Base-by-base conservation (phyloP, 371 early-diverging fungal species). In the Lichtheimia ornata region DNA sequence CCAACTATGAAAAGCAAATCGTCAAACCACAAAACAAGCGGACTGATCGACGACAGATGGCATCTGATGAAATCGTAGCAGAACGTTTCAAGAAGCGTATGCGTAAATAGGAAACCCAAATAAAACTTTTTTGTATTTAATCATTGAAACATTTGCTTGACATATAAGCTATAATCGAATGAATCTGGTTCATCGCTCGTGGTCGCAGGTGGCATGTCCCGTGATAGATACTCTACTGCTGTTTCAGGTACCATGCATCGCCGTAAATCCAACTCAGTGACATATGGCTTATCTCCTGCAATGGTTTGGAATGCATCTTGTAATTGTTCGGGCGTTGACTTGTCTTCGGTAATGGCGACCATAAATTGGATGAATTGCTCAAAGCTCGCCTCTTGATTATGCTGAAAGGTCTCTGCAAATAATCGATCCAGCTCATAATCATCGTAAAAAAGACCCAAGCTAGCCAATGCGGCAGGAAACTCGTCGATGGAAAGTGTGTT, bases 301-400 rank as follows among this genome's bases (percentile, higher is more conserved):
- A 96, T 84, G 18, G 90, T 85, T 51, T 84, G 78, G 87, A 97
- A 97, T 20, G 97, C 88, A 56, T 90, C 87, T 25, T 77, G 76
- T 11, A 97, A 77, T 74, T 97, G 96, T 52, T 92, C 94, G 1
- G 94, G 91, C 5, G 91, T 88, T 2, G 94, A 90, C 63, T 92
- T 88, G 73, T 97, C 97, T 77, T 97, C 97, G 22, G 93, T 93
- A 3, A 94, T 84, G 35, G 85, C 84, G 4, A 91, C 87, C 90
- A 96, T 88, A 64, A 88, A 96, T 30, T 84, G 83, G 58, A 95
- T 92, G 59, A 93, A 97, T 70, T 93, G 91, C 56, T 96, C 94
- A 69, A 97, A 96, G 1, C 86, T 78, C 12, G 92, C 83, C 22
- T 84, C 83, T 6, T 85, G 83, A 3, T 66, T 67, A 17, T 86